phyloP scores from a whole-genome alignment of 139 green algal species.

The Haematococcus sp. region DNA sequence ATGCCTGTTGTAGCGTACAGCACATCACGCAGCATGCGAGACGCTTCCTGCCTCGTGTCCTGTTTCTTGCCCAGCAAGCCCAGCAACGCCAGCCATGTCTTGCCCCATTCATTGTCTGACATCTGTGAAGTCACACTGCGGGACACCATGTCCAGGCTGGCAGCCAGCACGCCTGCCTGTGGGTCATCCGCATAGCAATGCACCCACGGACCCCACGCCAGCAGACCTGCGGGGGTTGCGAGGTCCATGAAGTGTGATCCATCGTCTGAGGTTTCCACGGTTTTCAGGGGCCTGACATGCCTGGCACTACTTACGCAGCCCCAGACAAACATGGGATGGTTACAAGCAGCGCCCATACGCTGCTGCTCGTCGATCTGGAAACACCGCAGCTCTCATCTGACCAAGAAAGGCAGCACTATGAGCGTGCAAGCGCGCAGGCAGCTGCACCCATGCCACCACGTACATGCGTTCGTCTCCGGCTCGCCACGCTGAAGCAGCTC shows the following conservation, averaged over 20 bases:
- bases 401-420: neutral
- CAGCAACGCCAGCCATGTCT: neutral
- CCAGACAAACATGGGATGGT: too few species aligned
- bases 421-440: too few species aligned
- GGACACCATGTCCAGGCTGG: conserved; percentile 13
- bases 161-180: conserved; percentile 19
- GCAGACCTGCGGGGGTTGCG: conserved; percentile 9
- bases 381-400: too few species aligned
- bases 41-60: conserved; percentile 6
- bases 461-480: conserved; percentile 1
- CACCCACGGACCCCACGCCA: conserved; percentile 26
- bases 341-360: too few species aligned
- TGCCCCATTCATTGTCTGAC: neutral
- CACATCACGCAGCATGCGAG: conserved; percentile 12
- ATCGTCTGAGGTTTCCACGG: too few species aligned
- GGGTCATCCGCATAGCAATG: conserved; percentile 22
- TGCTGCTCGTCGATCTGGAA: too few species aligned
- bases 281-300: too few species aligned
- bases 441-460: neutral
- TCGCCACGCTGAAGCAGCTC: conserved; percentile 14
- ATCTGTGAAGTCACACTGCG: neutral
- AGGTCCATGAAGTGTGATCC: too few species aligned
- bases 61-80: conserved; percentile 15
- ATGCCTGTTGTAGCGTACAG: conserved; percentile 7
- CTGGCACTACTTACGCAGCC: too few species aligned